Conservation (phyloP, 495 filamentous ascomycete species). For the Trichoderma virens region DNA sequence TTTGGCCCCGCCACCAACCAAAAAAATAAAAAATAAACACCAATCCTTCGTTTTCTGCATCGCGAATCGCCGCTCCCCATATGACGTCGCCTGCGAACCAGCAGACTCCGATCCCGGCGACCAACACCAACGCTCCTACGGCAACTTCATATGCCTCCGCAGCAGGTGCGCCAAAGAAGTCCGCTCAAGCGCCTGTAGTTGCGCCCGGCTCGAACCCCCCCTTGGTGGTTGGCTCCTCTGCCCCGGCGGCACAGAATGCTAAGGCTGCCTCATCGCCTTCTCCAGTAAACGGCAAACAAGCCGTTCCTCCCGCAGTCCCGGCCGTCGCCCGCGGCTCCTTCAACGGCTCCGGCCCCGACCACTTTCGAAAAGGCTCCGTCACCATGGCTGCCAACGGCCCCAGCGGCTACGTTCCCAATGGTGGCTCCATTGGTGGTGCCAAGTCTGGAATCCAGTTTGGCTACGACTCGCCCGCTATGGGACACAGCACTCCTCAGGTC, state of each 20-base stretch:
- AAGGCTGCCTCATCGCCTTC: conserved; percentile 62
- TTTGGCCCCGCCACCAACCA: conserved; percentile 14
- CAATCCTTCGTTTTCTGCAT: conserved; percentile 17
- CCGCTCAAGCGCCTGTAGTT: conserved; percentile 54
- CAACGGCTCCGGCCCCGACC: conserved; percentile 51
- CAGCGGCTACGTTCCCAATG: conserved; percentile 67
- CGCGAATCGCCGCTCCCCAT: conserved; percentile 30
- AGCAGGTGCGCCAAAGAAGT: conserved; percentile 71
- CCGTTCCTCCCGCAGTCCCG: conserved; percentile 64
- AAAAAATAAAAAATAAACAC: conserved; percentile 13
- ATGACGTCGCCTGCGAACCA: conserved; percentile 48
- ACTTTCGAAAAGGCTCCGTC: conserved; percentile 75
- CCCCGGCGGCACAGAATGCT: conserved; percentile 62
- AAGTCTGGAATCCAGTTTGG: conserved; percentile 70
- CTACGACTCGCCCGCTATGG: conserved; percentile 64
- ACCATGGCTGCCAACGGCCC: conserved; percentile 77
- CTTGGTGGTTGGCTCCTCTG: conserved; percentile 63
- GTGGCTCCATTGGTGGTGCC: conserved; percentile 49
- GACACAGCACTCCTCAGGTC: conserved; percentile 50
- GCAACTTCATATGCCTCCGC: conserved; percentile 66
- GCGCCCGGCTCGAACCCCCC: conserved; percentile 58
- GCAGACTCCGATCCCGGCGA: conserved; percentile 44
- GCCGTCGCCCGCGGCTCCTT: conserved; percentile 48
- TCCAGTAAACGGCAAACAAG: conserved; percentile 74
- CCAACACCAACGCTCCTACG: conserved; percentile 53